Evolutionary conservation across 2,329 filamentous ascomycete species (phyloP), one percentile per base, ranked within the genome.

Genomic region (Pyrenophora teres): DNA sequence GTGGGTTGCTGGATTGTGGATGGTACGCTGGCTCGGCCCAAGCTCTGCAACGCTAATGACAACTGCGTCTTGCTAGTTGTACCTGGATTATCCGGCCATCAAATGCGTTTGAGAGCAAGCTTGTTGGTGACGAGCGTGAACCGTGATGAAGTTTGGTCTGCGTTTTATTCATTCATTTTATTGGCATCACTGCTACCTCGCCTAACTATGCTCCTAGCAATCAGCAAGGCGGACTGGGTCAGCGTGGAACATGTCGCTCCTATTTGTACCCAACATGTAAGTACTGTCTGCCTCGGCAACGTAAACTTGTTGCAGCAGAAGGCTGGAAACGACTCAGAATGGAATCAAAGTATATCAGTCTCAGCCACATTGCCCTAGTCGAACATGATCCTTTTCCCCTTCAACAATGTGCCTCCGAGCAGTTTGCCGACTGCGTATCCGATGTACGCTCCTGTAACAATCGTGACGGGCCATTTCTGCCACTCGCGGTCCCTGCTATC

Each of bases 391-490:
- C 70, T 77, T 59, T 68, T 73, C 6, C 79, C 79, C 57, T 75
- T 78, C 31, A 78, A 67, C 51, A 79, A 32, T 25, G 73, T 74
- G 10, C 87, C 86, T 15, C 79, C 78, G 2, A 85, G 59, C 48
- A 84, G 66, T 69, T 88, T 87, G 1, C 92, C 92, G 10, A 90
- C 60, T 1, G 84, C 80, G 73, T 89, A 92, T 1, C 94, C 94
- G 5, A 84, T 75, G 74, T 96, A 97, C 15, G 89, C 81, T 2
- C 94, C 94, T 2, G 84, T 86, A 4, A 97, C 76, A 52, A 99
- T 89, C 0, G 94, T 99, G 40, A 97, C 87, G 0, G 94, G 94
- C 89, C 93, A 99, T 73, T 88, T 90, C 83, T 99, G 94, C 94
- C 94, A 99, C 64, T 96, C 92, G n/a, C 94, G 86, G 73, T 99